Percentiles rank a stretch among this genome's conserved stretches.
These are phyloP conservation scores for Paxillus rubicundulus DNA, from an alignment of 768 basidiomycete species.

Conservation along the genomic window DNA sequence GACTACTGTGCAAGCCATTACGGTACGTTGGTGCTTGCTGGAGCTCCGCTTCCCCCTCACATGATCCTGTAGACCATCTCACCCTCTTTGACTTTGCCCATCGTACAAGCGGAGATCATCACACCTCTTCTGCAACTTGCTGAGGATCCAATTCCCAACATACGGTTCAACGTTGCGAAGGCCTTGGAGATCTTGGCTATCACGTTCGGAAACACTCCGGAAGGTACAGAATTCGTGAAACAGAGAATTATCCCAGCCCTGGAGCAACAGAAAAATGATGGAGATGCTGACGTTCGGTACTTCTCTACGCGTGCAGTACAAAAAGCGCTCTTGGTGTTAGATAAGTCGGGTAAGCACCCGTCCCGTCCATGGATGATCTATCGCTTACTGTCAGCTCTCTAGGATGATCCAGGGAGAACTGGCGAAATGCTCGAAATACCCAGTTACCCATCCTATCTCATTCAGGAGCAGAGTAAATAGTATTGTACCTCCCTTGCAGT, in stretches of 20 bases:
- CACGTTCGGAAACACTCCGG: constrained; percentile 57
- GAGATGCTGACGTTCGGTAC: constrained; percentile 95
- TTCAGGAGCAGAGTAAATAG: constrained; percentile 27
- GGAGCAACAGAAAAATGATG: constrained; percentile 83
- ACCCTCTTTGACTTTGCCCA: constrained; percentile 81
- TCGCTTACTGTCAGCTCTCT: constrained; percentile 2
- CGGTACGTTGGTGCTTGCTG: constrained; percentile 50
- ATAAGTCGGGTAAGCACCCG: constrained; percentile 37
- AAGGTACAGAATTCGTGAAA: constrained; percentile 73
- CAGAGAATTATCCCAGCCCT: constrained; percentile 78
- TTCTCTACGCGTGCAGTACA: constrained; percentile 84
- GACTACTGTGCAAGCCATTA: constrained; percentile 98
- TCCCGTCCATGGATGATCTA: neutral
- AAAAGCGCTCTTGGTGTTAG: constrained; percentile 39
- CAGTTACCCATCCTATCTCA: constrained; percentile 23
- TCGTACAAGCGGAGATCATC: constrained; percentile 81
- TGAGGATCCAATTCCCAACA: constrained; percentile 93
- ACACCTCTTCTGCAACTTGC: constrained; percentile 80
- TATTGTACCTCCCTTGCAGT: constrained; percentile 31
- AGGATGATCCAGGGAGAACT: constrained; percentile 23
- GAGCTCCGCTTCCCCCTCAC: constrained; percentile 2
- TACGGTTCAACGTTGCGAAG: constrained; percentile 98
- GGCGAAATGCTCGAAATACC: constrained; percentile 31
- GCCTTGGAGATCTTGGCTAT: constrained; percentile 84
- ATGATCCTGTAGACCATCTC: constrained; percentile 76